These are phyloP conservation scores for Pseudomonodictys pantanalensis DNA, from an alignment of 495 filamentous ascomycete genomes.

Conservation along the genomic window DNA sequence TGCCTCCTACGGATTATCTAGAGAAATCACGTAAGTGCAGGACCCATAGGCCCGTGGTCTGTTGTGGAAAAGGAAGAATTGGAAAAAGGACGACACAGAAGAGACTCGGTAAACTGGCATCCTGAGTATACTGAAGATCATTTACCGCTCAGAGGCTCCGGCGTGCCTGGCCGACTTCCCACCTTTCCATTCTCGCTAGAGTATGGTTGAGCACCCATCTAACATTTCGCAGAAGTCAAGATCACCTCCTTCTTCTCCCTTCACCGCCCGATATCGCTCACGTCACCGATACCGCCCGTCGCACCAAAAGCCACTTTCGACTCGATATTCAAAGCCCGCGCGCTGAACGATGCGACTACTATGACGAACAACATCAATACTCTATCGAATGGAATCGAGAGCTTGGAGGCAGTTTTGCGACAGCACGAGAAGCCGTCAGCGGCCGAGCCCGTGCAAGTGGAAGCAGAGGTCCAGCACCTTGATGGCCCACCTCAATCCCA, in stretches of 20 bases:
- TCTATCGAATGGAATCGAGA: conserved; percentile 66
- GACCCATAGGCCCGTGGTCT: background rate
- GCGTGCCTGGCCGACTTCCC: no score
- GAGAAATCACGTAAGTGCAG: conserved; percentile 61
- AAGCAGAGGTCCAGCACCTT: conserved; percentile 21
- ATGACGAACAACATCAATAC: conserved; percentile 71
- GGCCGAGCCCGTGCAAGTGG: conserved; percentile 37
- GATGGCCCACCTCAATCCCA: conserved; percentile 22
- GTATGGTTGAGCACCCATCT: conserved; percentile 8
- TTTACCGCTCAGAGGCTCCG: no score
- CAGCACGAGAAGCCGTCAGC: conserved; percentile 39
- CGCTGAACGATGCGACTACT: conserved; percentile 46
- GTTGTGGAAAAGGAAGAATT: no score
- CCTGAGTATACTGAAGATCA: no score
- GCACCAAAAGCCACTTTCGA: conserved; percentile 72
- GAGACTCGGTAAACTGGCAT: no score
- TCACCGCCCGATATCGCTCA: conserved; percentile 89
- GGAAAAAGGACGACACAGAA: no score
- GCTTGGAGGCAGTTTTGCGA: conserved; percentile 49
- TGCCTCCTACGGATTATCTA: conserved; percentile 78
- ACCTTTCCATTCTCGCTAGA: no score
- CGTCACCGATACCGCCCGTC: conserved; percentile 68
- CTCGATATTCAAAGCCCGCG: conserved; percentile 67
- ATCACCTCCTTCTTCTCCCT: conserved; percentile 93
- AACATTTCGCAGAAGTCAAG: conserved; percentile 62